Evolutionary conservation across 768 basidiomycete species (phyloP), one percentile per base, ranked within the genome.

Genomic region (Guyanaporus albipodus): DNA sequence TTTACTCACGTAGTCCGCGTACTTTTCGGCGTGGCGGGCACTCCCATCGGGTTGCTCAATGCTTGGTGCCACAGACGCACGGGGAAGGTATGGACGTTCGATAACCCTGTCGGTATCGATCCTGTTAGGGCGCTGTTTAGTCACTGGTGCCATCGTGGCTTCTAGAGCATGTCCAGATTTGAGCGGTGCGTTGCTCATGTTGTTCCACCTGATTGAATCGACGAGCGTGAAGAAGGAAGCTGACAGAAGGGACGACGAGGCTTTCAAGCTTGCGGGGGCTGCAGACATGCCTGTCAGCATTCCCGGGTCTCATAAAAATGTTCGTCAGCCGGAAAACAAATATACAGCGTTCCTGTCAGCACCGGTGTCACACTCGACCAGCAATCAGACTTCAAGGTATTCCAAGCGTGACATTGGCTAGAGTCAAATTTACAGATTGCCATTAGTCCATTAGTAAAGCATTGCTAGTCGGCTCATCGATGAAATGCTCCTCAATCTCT

Each of bases 1-100:
- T n/a, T n/a, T 10, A 53, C 63, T 35, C 4, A 66, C 63, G 15
- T 65, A 56, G 7, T 50, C 23, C 5, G 46, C 18, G 19, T 60
- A 60, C 32, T 46, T 55, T 45, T 46, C 28, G 2, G 60, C 40
- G 18, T 64, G 58, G 19, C 38, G 32, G 36, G 9, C 24, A 5
- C 52, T 64, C n/a, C 63, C 63, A 0, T 58, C 32, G 12, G 62
- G 62, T 0, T 49, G 31, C 32, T 65, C 62, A 8, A 42, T 26
- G 23, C 62, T 64, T 1, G 64, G 60, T 6, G 63, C 63, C 28
- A 55, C 21, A 6, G 62, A 55, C 4, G 63, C 64, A n/a, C 63
- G 57, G 24, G 62, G 35, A 9, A 64, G 54, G 41, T 65, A 67
- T 0, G 63, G 64, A 1, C 55, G 59, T 12, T 60, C 57, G 31